These are phyloP conservation scores for Podaxis sp. DNA, from an alignment of 768 basidiomycete genomes.

Conservation along the genomic window DNA sequence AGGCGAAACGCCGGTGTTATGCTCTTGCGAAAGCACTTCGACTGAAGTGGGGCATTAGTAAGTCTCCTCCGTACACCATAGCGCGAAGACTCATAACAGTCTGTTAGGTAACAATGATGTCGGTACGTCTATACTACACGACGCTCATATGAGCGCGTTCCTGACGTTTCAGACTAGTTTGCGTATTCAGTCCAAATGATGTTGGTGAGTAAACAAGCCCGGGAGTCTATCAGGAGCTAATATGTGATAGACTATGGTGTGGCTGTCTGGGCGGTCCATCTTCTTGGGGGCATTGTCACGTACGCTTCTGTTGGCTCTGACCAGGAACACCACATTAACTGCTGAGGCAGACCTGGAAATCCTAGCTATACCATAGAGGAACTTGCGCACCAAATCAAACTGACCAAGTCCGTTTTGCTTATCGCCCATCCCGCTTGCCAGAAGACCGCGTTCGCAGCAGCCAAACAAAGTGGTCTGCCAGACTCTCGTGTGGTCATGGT, in stretches of 20 bases:
- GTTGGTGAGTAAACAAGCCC: slow-evolving; percentile 39
- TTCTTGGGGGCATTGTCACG: slow-evolving; percentile 59
- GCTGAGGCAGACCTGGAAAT: slow-evolving; percentile 54
- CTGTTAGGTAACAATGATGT: slow-evolving; percentile 48
- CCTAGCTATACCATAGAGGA: slow-evolving; percentile 60
- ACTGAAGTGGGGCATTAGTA: slow-evolving; percentile 49
- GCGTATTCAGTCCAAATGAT: slow-evolving; percentile 65
- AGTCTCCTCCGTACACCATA: slow-evolving; percentile 11
- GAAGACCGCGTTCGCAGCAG: slow-evolving; percentile 44
- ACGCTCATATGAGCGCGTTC: neutral
- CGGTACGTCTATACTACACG: slow-evolving; percentile 35
- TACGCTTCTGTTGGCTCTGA: slow-evolving; percentile 26
- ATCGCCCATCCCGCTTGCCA: slow-evolving; percentile 48
- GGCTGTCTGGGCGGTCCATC: slow-evolving; percentile 60
- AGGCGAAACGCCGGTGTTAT: slow-evolving; percentile 41
- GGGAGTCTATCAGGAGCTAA: neutral
- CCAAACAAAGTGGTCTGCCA: slow-evolving; percentile 37
- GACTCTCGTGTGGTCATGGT: slow-evolving; percentile 43
- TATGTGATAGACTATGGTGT: slow-evolving; percentile 48
- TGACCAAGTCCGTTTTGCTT: slow-evolving; percentile 46
- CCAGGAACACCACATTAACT: slow-evolving; percentile 7
- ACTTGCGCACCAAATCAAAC: slow-evolving; percentile 53
- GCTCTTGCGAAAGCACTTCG: slow-evolving; percentile 56
- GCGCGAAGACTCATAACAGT: slow-evolving; percentile 5
- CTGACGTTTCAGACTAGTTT: slow-evolving; percentile 37